phyloP scores from a whole-genome alignment of 768 basidiomycete species.

The Suillus subalutaceus region DNA sequence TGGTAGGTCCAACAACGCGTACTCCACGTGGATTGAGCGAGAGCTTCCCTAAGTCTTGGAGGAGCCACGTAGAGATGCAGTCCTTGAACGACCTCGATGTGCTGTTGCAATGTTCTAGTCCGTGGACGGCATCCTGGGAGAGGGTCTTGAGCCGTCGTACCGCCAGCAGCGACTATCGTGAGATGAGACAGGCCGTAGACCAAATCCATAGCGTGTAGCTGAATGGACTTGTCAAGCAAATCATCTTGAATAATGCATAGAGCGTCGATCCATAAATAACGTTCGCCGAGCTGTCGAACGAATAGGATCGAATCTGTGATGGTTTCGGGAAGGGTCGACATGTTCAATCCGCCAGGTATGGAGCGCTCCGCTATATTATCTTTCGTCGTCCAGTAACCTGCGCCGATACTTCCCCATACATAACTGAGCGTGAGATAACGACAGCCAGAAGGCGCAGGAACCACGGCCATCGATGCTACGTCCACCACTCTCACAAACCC shows the following conservation, averaged over 20 bases:
- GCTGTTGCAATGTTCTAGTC: not conserved
- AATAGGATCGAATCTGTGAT: slow-evolving; percentile 10
- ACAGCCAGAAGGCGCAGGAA: slow-evolving; percentile 5
- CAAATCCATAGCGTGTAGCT: not conserved
- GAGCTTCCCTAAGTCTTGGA: slow-evolving; percentile 16
- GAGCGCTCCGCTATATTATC: slow-evolving; percentile 5
- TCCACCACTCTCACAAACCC: slow-evolving; percentile 8
- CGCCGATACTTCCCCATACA: slow-evolving; percentile 10
- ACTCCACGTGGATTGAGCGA: slow-evolving; percentile 18
- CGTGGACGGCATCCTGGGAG: slow-evolving; percentile 1
- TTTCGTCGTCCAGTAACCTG: slow-evolving; percentile 9
- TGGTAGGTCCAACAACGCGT: slow-evolving; percentile 16
- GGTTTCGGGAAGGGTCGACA: slow-evolving; percentile 6
- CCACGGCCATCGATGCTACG: slow-evolving; percentile 7
- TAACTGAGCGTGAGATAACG: slow-evolving; percentile 13
- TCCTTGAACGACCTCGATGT: slow-evolving; percentile 7
- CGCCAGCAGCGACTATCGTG: not conserved
- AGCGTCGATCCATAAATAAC: slow-evolving; percentile 12
- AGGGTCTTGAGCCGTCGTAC: not conserved
- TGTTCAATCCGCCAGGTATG: not conserved
- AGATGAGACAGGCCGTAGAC: not conserved
- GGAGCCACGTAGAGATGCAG: slow-evolving; percentile 16
- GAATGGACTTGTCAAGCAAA: not conserved
- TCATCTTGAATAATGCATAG: not conserved
- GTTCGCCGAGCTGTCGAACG: slow-evolving; percentile 7